phyloP scores from a whole-genome alignment of 2,329 filamentous ascomycete genomes.

The Chrysoporthe austroafricana region DNA sequence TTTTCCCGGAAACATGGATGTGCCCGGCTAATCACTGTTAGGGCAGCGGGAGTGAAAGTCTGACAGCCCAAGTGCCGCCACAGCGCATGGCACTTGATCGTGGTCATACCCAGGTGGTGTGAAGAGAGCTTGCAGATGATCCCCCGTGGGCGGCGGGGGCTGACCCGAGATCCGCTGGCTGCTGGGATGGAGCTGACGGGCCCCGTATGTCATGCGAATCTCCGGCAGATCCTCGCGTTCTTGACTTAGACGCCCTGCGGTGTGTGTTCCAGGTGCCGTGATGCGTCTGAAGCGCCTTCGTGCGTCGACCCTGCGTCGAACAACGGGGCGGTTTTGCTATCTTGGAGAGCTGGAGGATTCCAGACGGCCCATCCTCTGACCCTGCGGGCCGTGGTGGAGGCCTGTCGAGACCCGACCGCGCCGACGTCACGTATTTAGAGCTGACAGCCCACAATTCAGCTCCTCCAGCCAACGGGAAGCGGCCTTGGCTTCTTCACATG shows the following conservation, averaged over 20 bases:
- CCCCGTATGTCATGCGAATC: neutral
- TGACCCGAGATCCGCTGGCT: conserved; percentile 8
- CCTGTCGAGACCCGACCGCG: neutral
- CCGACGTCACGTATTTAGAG: conserved; percentile 21
- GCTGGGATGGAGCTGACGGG: neutral
- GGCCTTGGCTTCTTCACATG: neutral
- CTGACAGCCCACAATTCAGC: conserved; percentile 23
- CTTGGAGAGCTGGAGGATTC: conserved; percentile 5
- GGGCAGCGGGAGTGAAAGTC: neutral
- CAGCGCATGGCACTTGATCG: conserved; percentile 2
- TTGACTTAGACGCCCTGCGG: neutral
- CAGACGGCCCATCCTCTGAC: conserved; percentile 3
- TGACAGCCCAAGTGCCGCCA: neutral
- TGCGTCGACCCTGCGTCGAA: conserved; percentile 1
- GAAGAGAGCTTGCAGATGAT: conserved; percentile 4
- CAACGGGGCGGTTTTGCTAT: neutral
- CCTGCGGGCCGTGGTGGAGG: conserved; percentile 8
- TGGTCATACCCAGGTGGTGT: neutral
- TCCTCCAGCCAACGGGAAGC: neutral
- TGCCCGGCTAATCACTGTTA: neutral
- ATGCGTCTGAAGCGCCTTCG: neutral
- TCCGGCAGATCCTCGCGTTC: neutral
- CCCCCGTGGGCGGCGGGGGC: neutral
- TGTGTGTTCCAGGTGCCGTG: neutral
- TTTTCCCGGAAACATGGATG: neutral